Evolutionary conservation across 768 basidiomycete genomes (phyloP).

Genomic region (Pholiota molesta): DNA sequence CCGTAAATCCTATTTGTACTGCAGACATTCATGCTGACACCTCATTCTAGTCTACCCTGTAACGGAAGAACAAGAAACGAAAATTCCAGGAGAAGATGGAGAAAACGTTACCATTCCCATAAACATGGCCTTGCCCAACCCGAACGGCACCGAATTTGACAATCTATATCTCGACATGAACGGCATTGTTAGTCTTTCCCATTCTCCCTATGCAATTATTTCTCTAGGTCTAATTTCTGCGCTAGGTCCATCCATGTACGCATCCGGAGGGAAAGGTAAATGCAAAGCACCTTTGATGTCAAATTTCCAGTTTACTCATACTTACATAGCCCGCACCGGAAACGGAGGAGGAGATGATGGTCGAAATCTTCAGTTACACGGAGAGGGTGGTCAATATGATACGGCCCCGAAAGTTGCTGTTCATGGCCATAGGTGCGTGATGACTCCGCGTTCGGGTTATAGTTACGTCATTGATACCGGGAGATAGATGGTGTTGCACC

Average conservation of each 20-base stretch:
- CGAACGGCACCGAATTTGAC: conserved; percentile 96
- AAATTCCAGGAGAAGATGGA: conserved; percentile 69
- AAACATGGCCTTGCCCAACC: conserved; percentile 81
- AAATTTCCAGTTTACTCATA: background rate
- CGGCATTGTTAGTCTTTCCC: conserved; percentile 75
- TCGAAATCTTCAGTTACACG: conserved; percentile 95
- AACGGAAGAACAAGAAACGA: conserved; percentile 80
- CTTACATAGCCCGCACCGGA: conserved; percentile 82
- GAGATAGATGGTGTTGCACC: conserved; percentile 91
- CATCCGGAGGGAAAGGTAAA: conserved; percentile 95
- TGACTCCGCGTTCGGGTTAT: conserved; percentile 96
- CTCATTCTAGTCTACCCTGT: conserved; percentile 66
- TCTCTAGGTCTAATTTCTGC: conserved; percentile 5
- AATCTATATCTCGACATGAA: conserved; percentile 99
- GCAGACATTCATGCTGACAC: background rate
- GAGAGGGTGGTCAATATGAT: conserved; percentile 98
- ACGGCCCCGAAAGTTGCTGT: conserved; percentile 89
- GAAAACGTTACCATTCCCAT: conserved; percentile 72
- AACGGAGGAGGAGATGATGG: conserved; percentile 99
- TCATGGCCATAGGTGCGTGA: conserved; percentile 95
- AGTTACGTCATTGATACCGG: conserved; percentile 40
- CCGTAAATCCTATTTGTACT: conserved; percentile 27
- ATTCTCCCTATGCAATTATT: background rate
- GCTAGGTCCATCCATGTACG: conserved; percentile 95
- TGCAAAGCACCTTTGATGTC: conserved; percentile 1